Evolutionary conservation across 768 basidiomycete genomes (phyloP), one percentile per base, ranked within the genome.

Genomic region (Lactifluus echinatus): DNA sequence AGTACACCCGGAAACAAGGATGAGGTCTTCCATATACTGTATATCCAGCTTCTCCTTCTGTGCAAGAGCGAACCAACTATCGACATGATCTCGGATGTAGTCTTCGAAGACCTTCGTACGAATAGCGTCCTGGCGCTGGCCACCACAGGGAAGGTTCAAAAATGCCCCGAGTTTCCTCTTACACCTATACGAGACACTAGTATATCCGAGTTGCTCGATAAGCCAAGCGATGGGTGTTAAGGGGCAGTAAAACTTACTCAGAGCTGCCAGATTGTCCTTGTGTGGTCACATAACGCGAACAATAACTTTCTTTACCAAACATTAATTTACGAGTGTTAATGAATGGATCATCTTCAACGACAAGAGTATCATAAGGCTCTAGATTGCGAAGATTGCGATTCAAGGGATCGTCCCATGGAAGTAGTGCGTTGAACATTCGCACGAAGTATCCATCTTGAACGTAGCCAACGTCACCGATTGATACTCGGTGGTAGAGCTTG

Each of bases 391-490:
- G 2, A 12, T 1, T 33, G 12, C 1, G 4, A 29, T 57, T 45
- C 15, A 19, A 57, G 2, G 26, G 26, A n/a, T 52, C 1, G 21
- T 47, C 10, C 47, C 45, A 48, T 1, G 36, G 28, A 31, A 48
- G 54, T 2, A 39, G 53, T 11, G 45, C 52, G 17, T 63, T 65
- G 51, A 62, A 62, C 26, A 64, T 54, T 28, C 59, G 55, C 37
- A 42, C n/a, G 14, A 64, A 65, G 24, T 31, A 24, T 11, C 64
- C 64, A 8, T 54, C 34, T 6, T 24, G 2, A 15, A 64, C 14
- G 42, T 52, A 65, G 17, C 64, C 64, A 29, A 65, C 64, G 31
- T 65, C 64, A 7, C 61, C 64, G 10, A 62, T 51, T 12, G 46
- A 42, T 51, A 65, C 54, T 1, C 19, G 49, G 29, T 56, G 29